Base-by-base conservation (phyloP, 2,329 filamentous ascomycete species). In the Rasamsonia emersonii region DNA sequence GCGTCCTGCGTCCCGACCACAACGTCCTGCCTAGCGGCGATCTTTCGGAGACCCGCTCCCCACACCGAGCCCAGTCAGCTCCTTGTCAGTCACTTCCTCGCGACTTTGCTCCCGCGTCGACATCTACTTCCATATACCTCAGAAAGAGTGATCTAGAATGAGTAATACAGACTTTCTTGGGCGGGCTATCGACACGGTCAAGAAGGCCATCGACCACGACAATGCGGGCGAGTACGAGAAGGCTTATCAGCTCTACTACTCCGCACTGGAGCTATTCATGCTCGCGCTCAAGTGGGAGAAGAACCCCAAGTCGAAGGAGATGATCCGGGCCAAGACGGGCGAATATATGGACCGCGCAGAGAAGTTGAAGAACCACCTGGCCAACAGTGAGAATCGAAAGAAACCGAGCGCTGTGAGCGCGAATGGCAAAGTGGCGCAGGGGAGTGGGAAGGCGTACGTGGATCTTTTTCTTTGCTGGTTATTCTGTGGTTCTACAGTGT, bases 201-300 rank as follows among this genome's bases (percentile, higher is more conserved):
- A 94, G 65, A 93, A 93, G 64, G 91, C 91, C 47, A 96, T 98
- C 67, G 88, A 94, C 59, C 79, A 83, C 50, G 91, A 98, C 68
- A 93, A 89, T 46, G 82, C 84, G 27, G 88, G 86, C 57, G 86
- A 96, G 58, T 98, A 98, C 65, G 86, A 95, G 52, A 89, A 93
- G 62, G 91, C 91, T 35, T 96, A 96, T 61, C 84, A 94, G 56
- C 73, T 82, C 42, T 98, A 98, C 75, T 95, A 94, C 69, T 80
- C 86, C 47, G 81, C 89, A 31, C 82, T 98, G 48, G 89, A 98
- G 65, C 77, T 96, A 37, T 98, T 96, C 71, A 94, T 98, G 83
- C 82, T 96, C 40, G 91, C 91, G 19, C 73, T 98, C 39, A 98
- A 98, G 71, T 98, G 89, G 89, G 91, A 98, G 68, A 98, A 96